Percentiles rank a stretch among this genome's conserved stretches.
Evolutionary conservation across 2,329 filamentous ascomycete species (phyloP).

Genomic region (Botrytis medusae): DNA sequence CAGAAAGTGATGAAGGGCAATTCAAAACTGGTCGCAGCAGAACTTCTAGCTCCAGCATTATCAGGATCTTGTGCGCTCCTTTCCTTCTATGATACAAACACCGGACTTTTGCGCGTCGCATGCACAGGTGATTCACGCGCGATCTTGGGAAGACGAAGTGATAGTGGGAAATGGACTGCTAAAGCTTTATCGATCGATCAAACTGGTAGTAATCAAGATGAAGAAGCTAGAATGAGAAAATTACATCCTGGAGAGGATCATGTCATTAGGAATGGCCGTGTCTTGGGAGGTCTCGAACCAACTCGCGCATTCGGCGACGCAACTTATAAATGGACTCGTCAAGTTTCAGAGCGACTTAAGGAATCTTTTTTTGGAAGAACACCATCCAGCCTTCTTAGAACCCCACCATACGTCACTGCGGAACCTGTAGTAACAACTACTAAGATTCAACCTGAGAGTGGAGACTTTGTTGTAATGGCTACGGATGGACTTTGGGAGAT

Average conservation of each 20-base stretch:
- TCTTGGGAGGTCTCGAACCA: constrained; percentile 88
- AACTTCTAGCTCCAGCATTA: constrained; percentile 86
- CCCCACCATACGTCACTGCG: constrained; percentile 94
- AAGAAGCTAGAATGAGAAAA: constrained; percentile 76
- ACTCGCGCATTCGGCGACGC: constrained; percentile 95
- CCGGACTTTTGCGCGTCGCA: constrained; percentile 86
- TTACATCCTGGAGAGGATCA: constrained; percentile 88
- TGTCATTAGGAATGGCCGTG: constrained; percentile 84
- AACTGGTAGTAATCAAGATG: constrained; percentile 84
- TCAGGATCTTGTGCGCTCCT: constrained; percentile 97
- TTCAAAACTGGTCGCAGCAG: constrained; percentile 86
- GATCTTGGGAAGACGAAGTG: constrained; percentile 76
- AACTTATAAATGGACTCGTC: constrained; percentile 91
- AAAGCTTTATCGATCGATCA: constrained; percentile 89
- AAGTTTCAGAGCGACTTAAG: constrained; percentile 80
- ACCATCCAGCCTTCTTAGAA: constrained; percentile 75
- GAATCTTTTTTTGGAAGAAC: constrained; percentile 83
- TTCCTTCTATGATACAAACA: constrained; percentile 90
- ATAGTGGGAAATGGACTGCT: constrained; percentile 87
- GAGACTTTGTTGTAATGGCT: constrained; percentile 94
- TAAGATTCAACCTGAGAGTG: constrained; percentile 81
- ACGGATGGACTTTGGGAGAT: constrained; percentile 99
- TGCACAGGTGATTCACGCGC: constrained; percentile 97
- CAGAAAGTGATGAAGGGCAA: constrained; percentile 86
- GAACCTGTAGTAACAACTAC: constrained; percentile 94